Evolutionary conservation across 2,329 filamentous ascomycete genomes (phyloP).

Genomic region (Botrytis cinerea): DNA sequence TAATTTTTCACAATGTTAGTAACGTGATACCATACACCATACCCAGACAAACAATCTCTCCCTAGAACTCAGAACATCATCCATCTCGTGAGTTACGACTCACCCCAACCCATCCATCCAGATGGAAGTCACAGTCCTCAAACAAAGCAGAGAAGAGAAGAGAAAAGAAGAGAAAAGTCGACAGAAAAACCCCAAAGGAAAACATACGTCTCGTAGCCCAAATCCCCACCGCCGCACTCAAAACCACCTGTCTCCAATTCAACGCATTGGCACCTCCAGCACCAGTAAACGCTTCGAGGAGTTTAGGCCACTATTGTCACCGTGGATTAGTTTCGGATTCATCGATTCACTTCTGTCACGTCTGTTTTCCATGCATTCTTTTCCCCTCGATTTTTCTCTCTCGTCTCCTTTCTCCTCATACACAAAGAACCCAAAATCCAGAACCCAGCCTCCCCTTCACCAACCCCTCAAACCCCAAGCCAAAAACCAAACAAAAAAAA

Average conservation of each 20-base stretch:
- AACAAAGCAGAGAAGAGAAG: too few relatives aligned
- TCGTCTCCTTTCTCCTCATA: not conserved
- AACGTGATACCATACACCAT: not conserved
- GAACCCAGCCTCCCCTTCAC: too few relatives aligned
- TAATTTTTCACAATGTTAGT: not conserved
- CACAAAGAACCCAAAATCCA: too few relatives aligned
- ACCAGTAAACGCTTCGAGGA: slow-evolving; percentile 49
- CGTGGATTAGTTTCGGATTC: not conserved
- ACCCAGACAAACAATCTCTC: not conserved
- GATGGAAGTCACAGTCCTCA: not conserved
- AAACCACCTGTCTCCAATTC: slow-evolving; percentile 63
- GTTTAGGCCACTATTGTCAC: slow-evolving; percentile 44
- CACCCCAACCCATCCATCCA: not conserved
- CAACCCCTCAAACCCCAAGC: too few relatives aligned
- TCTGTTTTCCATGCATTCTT: not conserved
- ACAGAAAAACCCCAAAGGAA: not conserved
- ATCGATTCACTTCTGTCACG: not conserved
- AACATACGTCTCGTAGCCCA: slow-evolving; percentile 62
- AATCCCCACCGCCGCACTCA: slow-evolving; percentile 56
- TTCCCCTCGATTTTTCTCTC: too few relatives aligned
- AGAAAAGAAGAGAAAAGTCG: too few relatives aligned
- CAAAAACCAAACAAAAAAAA: not conserved
- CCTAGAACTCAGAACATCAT: not conserved
- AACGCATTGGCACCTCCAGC: slow-evolving; percentile 46
- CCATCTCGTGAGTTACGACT: not conserved